phyloP scores from a whole-genome alignment of 768 basidiomycete species.

The Russula griseocarnosa region DNA sequence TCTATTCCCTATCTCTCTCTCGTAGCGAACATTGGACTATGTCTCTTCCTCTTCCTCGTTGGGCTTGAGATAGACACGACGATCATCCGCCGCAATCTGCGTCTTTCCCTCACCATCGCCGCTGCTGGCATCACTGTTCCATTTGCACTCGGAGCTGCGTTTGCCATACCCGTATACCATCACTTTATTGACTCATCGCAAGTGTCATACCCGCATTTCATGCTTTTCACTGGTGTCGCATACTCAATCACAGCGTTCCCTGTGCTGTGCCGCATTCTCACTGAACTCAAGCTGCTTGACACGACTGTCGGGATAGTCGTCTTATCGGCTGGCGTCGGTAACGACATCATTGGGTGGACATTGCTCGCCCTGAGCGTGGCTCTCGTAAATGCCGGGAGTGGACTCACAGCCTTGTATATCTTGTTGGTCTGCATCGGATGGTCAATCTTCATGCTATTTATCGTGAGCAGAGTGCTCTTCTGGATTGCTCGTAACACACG shows the following conservation, averaged over 20 bases:
- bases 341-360: slow-evolving; percentile 75
- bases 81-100: slow-evolving; percentile 74
- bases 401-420: slow-evolving; percentile 81
- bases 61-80: slow-evolving; percentile 85
- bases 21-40: slow-evolving; percentile 83
- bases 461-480: slow-evolving; percentile 54
- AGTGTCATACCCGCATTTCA: slow-evolving; percentile 80
- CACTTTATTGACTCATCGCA: slow-evolving; percentile 57
- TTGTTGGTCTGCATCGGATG: slow-evolving; percentile 77
- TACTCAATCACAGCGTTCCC: slow-evolving; percentile 87
- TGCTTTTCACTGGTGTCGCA: slow-evolving; percentile 91
- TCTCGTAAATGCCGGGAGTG: slow-evolving; percentile 82
- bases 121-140: slow-evolving; percentile 83
- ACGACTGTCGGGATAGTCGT: slow-evolving; percentile 92
- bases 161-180: slow-evolving; percentile 68
- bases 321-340: slow-evolving; percentile 87
- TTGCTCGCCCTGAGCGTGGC: slow-evolving; percentile 89
- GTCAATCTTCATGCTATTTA: slow-evolving; percentile 69
- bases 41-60: slow-evolving; percentile 87
- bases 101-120: slow-evolving; percentile 64
- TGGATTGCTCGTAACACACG: slow-evolving; percentile 79
- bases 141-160: slow-evolving; percentile 76
- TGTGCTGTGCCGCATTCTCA: slow-evolving; percentile 81
- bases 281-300: slow-evolving; percentile 86
- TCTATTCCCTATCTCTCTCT: slow-evolving; percentile 79